Percentiles rank a stretch among this genome's conserved stretches.
These are phyloP conservation scores for Candida sp. DNA, from an alignment of 1,139 yeast species.

Conservation along the genomic window DNA sequence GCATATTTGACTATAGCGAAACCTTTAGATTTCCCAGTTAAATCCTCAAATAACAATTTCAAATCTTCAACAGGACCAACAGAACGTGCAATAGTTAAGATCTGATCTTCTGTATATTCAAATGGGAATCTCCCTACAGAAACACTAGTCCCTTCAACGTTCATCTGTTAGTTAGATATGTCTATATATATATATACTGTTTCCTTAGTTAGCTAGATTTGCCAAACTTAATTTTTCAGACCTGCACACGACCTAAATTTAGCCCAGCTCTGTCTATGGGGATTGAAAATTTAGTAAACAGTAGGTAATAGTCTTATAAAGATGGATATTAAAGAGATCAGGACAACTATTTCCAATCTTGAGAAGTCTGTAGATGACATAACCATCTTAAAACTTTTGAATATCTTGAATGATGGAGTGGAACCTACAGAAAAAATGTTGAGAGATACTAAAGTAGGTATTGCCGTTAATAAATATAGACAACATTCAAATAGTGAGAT, in stretches of 20 bases:
- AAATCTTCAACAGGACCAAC: constrained; percentile 85
- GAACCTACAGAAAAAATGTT: constrained; percentile 81
- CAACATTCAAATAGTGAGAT: constrained; percentile 66
- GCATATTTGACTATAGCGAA: constrained; percentile 83
- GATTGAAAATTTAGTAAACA: neutral
- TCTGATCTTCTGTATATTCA: constrained; percentile 81
- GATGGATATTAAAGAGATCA: constrained; percentile 79
- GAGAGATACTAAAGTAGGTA: constrained; percentile 96
- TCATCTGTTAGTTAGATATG: constrained; percentile 13
- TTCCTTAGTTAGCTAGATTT: no score
- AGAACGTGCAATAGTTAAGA: constrained; percentile 69
- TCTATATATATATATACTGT: no score
- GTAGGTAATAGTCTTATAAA: neutral
- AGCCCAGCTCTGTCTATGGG: neutral
- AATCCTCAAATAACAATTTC: constrained; percentile 78
- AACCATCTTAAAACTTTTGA: constrained; percentile 64
- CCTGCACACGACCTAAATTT: neutral
- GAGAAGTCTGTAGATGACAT: constrained; percentile 73
- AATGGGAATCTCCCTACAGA: constrained; percentile 38
- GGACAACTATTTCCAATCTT: constrained; percentile 62
- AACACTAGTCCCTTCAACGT: constrained; percentile 21
- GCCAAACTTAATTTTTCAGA: neutral
- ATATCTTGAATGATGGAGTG: constrained; percentile 66
- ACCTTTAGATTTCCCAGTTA: constrained; percentile 90
- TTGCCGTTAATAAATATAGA: constrained; percentile 87